Evolutionary conservation across 192 early-diverging fungal species (phyloP).

Genomic region (Phycomyces blakesleeanus): DNA sequence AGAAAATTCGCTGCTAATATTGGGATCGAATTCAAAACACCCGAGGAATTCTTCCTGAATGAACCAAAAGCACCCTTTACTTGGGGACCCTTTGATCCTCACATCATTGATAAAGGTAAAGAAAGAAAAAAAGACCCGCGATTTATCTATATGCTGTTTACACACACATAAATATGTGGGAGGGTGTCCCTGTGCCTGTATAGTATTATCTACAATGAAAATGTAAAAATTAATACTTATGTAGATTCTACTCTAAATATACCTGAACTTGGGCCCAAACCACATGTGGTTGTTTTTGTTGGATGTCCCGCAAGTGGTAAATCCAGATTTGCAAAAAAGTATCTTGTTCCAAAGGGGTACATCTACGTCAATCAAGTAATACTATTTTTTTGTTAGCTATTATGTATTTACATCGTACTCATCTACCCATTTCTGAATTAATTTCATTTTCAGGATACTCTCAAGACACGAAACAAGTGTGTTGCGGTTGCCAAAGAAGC

Average conservation of each 20-base stretch:
- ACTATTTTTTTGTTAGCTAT: not conserved
- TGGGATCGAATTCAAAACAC: conserved; percentile 72
- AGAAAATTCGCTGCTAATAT: conserved; percentile 79
- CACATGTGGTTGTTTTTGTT: conserved; percentile 71
- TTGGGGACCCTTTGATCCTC: conserved; percentile 50
- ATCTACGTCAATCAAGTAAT: conserved; percentile 64
- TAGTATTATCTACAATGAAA: conserved; percentile 25
- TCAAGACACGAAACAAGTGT: conserved; percentile 79
- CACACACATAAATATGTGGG: too few species aligned
- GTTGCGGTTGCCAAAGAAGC: conserved; percentile 47
- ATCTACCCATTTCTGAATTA: not conserved
- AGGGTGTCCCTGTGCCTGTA: too few species aligned
- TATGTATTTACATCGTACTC: not conserved
- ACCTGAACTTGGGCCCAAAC: conserved; percentile 7
- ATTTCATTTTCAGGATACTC: conserved; percentile 71
- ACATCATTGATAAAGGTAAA: conserved; percentile 20
- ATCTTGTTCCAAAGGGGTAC: conserved; percentile 63
- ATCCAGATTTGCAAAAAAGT: conserved; percentile 62
- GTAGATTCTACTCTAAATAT: not conserved
- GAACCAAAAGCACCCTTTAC: conserved; percentile 40
- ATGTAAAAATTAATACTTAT: conserved; percentile 30
- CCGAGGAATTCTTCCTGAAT: conserved; percentile 73
- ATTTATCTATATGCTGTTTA: conserved; percentile 31
- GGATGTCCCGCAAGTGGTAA: conserved; percentile 87
- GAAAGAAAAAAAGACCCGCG: conserved; percentile 16